phyloP scores from a whole-genome alignment of 208 protist species.

The Crithidia mellificae region DNA sequence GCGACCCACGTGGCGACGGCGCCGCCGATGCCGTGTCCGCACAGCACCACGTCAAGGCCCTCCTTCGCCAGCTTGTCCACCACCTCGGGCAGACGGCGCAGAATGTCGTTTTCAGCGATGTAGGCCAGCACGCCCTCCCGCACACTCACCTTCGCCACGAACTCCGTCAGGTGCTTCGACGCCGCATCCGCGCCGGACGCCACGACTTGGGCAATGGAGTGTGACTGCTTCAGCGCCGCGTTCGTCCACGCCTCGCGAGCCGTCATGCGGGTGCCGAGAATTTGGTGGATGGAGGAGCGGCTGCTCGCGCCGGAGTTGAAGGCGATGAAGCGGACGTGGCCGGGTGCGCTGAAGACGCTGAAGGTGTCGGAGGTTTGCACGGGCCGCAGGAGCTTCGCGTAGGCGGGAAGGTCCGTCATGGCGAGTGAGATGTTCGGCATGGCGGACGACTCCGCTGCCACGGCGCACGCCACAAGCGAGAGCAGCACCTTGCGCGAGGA shows the following conservation, averaged over 20 bases:
- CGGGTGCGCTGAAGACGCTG: slow-evolving; percentile 38
- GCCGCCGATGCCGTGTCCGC: slow-evolving; percentile 50
- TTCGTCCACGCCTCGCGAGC: slow-evolving; percentile 43
- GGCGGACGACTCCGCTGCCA: slow-evolving; percentile 34
- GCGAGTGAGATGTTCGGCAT: slow-evolving; percentile 39
- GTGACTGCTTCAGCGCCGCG: neutral
- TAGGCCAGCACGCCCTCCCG: slow-evolving; percentile 21
- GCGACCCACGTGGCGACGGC: slow-evolving; percentile 33
- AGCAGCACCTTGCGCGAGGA: slow-evolving; percentile 39
- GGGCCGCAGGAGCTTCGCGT: slow-evolving; percentile 35
- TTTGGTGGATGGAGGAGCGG: slow-evolving; percentile 19
- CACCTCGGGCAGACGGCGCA: slow-evolving; percentile 17
- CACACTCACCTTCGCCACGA: slow-evolving; percentile 21
- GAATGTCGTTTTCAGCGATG: slow-evolving; percentile 19
- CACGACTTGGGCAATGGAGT: slow-evolving; percentile 33
- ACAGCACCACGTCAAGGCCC: slow-evolving; percentile 42
- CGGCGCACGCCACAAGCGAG: slow-evolving; percentile 20
- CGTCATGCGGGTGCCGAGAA: slow-evolving; percentile 24
- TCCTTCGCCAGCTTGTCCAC: slow-evolving; percentile 30
- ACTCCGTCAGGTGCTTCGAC: neutral
- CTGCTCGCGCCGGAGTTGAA: slow-evolving; percentile 32
- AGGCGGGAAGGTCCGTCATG: slow-evolving; percentile 36
- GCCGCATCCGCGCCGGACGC: slow-evolving; percentile 9
- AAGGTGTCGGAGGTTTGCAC: slow-evolving; percentile 21
- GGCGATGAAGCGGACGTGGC: slow-evolving; percentile 34